These are phyloP conservation scores for Lactifluus pinguis DNA, from an alignment of 768 basidiomycete genomes.

Conservation along the genomic window DNA sequence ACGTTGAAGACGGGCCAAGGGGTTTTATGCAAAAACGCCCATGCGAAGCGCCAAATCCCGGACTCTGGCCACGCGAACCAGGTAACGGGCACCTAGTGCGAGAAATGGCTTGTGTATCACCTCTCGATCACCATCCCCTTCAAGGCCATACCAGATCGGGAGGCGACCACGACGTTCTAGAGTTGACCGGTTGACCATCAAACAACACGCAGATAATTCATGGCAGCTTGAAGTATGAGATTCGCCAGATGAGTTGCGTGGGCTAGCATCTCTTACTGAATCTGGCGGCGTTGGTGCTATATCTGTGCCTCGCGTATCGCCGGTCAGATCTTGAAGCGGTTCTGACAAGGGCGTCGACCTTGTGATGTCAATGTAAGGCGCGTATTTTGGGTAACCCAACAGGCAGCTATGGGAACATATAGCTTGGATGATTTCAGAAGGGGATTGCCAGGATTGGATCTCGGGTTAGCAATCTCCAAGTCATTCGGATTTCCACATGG, in stretches of 20 bases:
- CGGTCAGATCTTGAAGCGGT: constrained; percentile 4
- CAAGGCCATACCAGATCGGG: constrained; percentile 7
- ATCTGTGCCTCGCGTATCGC: constrained; percentile 7
- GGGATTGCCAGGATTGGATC: neutral
- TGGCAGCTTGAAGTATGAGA: neutral
- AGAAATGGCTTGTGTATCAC: neutral
- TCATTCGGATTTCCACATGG: neutral
- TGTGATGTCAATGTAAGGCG: neutral
- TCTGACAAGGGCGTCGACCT: neutral
- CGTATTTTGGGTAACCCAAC: neutral
- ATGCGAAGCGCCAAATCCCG: constrained; percentile 10
- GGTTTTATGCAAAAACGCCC: constrained; percentile 20
- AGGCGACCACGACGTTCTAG: constrained; percentile 3
- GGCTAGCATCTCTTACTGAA: neutral
- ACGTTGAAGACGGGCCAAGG: constrained; percentile 7
- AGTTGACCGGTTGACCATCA: neutral
- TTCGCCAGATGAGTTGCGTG: constrained; percentile 3
- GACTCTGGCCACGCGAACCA: neutral
- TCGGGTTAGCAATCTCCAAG: neutral
- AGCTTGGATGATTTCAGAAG: neutral
- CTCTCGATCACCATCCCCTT: neutral
- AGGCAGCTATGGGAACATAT: neutral
- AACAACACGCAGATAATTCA: constrained; percentile 14
- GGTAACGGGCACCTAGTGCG: neutral
- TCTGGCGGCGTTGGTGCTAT: constrained; percentile 5